These are phyloP conservation scores for Podospora fimiseda DNA, from an alignment of 495 filamentous ascomycete species.

Conservation along the genomic window DNA sequence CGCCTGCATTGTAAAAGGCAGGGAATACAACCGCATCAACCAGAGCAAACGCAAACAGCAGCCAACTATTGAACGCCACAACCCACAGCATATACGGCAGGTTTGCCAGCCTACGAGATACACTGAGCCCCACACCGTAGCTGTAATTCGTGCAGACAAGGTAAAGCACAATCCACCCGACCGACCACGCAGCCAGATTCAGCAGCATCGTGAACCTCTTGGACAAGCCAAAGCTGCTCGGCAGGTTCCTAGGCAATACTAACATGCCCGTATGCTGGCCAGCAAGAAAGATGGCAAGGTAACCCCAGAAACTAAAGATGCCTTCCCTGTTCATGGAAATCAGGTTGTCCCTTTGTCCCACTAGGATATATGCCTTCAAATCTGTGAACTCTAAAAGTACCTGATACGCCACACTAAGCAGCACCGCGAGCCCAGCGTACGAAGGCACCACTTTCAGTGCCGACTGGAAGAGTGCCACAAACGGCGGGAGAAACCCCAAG, in stretches of 20 bases:
- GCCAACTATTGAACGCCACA: slow-evolving; percentile 73
- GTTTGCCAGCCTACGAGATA: slow-evolving; percentile 87
- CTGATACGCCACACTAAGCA: slow-evolving; percentile 63
- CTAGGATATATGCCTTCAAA: slow-evolving; percentile 76
- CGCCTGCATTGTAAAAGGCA: slow-evolving; percentile 50
- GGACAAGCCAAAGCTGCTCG: slow-evolving; percentile 8
- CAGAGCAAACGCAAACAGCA: slow-evolving; percentile 69
- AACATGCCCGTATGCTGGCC: slow-evolving; percentile 77
- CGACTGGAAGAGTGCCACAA: slow-evolving; percentile 79
- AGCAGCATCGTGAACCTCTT: slow-evolving; percentile 52
- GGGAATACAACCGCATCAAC: slow-evolving; percentile 76
- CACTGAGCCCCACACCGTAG: slow-evolving; percentile 62
- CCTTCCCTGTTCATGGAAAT: slow-evolving; percentile 90
- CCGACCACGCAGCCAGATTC: slow-evolving; percentile 52
- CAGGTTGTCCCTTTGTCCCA: slow-evolving; percentile 69
- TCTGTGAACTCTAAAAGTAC: slow-evolving; percentile 65
- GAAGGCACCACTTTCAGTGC: slow-evolving; percentile 56
- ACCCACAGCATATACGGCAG: slow-evolving; percentile 93
- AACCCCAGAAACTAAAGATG: slow-evolving; percentile 86
- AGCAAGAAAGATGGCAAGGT: slow-evolving; percentile 89
- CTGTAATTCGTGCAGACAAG: slow-evolving; percentile 56
- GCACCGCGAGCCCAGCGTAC: slow-evolving; percentile 63
- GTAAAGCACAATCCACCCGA: slow-evolving; percentile 63
- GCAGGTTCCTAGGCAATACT: slow-evolving; percentile 58
- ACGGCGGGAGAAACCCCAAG: slow-evolving; percentile 78